Percentiles rank a stretch among this genome's conserved stretches.
phyloP scores from a whole-genome alignment of 371 early-diverging fungal genomes.

The Batkoa obscura region DNA sequence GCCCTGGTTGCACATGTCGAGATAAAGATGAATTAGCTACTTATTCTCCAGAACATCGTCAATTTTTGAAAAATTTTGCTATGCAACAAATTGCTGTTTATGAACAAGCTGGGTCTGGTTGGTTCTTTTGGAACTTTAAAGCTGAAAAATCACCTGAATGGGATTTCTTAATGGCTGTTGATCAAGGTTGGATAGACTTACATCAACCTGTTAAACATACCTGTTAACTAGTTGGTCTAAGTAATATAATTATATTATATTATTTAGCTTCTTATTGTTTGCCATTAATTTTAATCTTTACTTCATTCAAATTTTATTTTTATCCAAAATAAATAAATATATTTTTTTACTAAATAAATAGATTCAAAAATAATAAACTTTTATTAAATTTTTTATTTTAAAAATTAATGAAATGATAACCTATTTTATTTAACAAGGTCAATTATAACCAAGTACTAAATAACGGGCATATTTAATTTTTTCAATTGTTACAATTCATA shows the following conservation, averaged over 20 bases:
- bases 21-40: constrained; percentile 15
- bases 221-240: neutral
- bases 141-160: constrained; percentile 18
- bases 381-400: no score
- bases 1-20: constrained; percentile 23
- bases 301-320: neutral
- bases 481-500: no score
- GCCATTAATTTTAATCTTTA: neutral
- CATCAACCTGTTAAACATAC: neutral
- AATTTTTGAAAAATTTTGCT: constrained; percentile 19
- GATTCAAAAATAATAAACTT: no score
- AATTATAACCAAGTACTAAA: no score
- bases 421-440: no score
- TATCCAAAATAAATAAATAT: neutral
- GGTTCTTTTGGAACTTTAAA: constrained; percentile 68
- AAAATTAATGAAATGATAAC: no score
- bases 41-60: constrained; percentile 16
- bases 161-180: constrained; percentile 20
- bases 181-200: constrained; percentile 13
- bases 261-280: neutral
- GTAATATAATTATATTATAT: neutral
- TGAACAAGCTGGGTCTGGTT: constrained; percentile 27
- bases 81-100: constrained; percentile 32
- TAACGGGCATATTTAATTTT: no score
- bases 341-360: neutral